phyloP scores from a whole-genome alignment of 139 green algal genomes.

The Haematococcus sp. region DNA sequence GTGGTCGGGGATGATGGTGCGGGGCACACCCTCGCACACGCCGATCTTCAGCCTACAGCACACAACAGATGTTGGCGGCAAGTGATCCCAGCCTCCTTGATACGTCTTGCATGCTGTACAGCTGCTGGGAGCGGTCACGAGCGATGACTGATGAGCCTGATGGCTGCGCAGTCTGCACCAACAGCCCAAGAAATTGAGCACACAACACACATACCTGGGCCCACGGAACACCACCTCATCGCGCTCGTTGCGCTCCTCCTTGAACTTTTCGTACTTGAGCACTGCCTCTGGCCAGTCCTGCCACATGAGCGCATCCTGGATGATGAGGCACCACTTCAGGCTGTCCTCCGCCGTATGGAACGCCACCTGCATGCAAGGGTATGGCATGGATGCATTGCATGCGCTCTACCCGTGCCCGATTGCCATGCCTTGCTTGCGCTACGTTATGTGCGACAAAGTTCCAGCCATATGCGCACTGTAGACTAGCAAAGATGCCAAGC shows the following conservation, averaged over 20 bases:
- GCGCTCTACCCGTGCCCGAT: no score
- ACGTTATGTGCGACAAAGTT: no score
- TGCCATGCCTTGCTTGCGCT: no score
- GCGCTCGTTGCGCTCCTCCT: background rate
- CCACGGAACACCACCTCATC: constrained; percentile 36
- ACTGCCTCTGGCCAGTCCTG: constrained; percentile 36
- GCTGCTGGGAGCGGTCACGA: no score
- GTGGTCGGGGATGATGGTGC: constrained; percentile 37
- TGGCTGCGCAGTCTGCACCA: no score
- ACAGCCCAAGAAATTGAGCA: background rate
- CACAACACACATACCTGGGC: constrained; percentile 15
- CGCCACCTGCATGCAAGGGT: no score
- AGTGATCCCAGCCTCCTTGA: no score
- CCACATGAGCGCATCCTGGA: constrained; percentile 50
- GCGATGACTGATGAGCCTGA: no score
- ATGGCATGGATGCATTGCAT: background rate
- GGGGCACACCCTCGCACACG: constrained; percentile 37
- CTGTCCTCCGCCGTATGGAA: constrained; percentile 14
- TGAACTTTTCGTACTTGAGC: constrained; percentile 18
- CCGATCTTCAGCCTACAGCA: constrained; percentile 47
- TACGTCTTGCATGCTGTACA: no score
- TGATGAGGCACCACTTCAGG: constrained; percentile 44
- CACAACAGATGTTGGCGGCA: no score
- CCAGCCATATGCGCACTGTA: no score
- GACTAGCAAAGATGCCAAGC: no score